Evolutionary conservation across 2,329 filamentous ascomycete species (phyloP).

Genomic region (Pestalotiopsis sp.): DNA sequence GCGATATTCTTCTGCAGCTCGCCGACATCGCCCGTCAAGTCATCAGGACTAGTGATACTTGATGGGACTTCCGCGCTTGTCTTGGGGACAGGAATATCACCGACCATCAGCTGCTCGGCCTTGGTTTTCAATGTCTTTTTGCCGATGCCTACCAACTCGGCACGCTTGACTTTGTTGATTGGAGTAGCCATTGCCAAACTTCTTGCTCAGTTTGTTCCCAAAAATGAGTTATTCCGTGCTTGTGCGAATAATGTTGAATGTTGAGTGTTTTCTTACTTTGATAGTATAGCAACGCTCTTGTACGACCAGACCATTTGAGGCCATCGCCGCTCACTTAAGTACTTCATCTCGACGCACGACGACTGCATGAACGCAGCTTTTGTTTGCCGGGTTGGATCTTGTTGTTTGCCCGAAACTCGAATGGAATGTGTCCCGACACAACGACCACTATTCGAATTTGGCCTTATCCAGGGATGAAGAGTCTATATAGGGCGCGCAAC

Average conservation of each 20-base stretch:
- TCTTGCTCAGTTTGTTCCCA: background rate
- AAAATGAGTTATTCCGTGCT: background rate
- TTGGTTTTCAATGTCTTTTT: too few relatives aligned
- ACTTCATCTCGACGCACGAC: background rate
- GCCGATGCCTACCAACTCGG: background rate
- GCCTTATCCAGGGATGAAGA: background rate
- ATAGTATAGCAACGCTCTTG: background rate
- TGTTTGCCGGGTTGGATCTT: background rate
- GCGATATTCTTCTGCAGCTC: too few relatives aligned
- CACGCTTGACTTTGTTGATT: background rate
- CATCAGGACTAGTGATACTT: too few relatives aligned
- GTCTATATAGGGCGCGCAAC: background rate
- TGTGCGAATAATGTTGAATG: background rate
- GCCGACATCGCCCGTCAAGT: too few relatives aligned
- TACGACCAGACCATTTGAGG: background rate
- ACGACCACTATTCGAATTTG: background rate
- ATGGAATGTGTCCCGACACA: background rate
- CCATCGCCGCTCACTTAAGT: background rate
- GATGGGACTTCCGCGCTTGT: too few relatives aligned
- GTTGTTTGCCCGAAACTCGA: background rate
- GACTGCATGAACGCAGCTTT: background rate
- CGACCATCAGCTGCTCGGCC: too few relatives aligned
- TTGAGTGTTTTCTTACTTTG: background rate
- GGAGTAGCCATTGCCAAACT: background rate
- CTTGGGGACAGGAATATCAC: too few relatives aligned